A percentile compares a stretch with the other conserved stretches of the same genome.
Evolutionary conservation across 768 basidiomycete species (phyloP).

Genomic region (Mycena pura): DNA sequence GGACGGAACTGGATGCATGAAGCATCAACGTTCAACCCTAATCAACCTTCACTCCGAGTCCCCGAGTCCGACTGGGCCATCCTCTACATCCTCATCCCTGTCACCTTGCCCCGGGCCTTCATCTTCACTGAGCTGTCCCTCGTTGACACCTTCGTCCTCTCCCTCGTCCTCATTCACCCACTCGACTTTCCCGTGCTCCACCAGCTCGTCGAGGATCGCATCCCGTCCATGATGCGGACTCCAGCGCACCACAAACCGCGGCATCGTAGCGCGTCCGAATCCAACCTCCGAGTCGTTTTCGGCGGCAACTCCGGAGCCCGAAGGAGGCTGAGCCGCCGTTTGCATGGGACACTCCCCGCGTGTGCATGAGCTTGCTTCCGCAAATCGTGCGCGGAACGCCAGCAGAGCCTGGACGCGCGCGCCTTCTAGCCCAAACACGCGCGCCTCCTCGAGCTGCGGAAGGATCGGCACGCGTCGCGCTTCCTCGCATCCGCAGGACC

Average conservation of each 20-base stretch:
- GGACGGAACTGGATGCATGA: no score
- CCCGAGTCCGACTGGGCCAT: no score
- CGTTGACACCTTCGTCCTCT: conserved; percentile 8
- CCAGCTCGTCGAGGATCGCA: conserved; percentile 44
- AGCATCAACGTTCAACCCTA: no score
- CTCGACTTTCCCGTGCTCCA: conserved; percentile 36
- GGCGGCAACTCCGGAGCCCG: neutral
- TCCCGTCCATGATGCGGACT: conserved; percentile 37
- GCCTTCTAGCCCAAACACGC: conserved; percentile 22
- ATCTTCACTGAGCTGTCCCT: conserved; percentile 3
- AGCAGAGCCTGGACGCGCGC: conserved; percentile 9
- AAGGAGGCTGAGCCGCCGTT: neutral
- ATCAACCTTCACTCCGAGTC: no score
- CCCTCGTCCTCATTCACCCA: conserved; percentile 13
- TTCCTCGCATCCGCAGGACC: neutral
- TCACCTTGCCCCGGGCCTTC: neutral
- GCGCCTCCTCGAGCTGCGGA: conserved; percentile 23
- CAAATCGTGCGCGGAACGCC: conserved; percentile 17
- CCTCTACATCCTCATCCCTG: neutral
- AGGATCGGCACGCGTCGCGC: conserved; percentile 10
- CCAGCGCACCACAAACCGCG: conserved; percentile 16
- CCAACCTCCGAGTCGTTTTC: conserved; percentile 42
- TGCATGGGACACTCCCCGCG: neutral
- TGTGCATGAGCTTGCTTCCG: neutral
- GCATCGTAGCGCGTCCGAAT: conserved; percentile 39